A percentile compares a stretch with the other conserved stretches of the same genome.
Conservation (phyloP, 306 rosid species). For the Begonia loranthoides region DNA sequence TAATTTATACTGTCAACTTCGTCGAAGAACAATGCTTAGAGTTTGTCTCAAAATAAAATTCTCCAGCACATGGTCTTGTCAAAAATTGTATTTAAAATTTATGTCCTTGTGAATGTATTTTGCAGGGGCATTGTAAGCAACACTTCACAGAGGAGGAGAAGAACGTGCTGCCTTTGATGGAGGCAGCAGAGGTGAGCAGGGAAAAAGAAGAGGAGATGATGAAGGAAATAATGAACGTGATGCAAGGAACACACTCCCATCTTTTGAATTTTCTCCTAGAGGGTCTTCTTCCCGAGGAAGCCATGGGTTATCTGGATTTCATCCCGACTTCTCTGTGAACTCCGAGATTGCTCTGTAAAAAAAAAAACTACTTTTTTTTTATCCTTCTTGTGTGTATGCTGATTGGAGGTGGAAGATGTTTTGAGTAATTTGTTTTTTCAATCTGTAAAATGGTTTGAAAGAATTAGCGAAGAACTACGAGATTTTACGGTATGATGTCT, state of each 20-base stretch:
- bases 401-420: too few relatives aligned
- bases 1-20: too few relatives aligned
- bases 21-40: background rate
- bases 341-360: too few relatives aligned
- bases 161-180: conserved; percentile 55
- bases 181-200: conserved; percentile 63
- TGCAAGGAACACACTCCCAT: conserved; percentile 65
- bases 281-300: conserved; percentile 59
- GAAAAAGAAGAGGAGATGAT: conserved; percentile 37
- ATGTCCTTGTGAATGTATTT: background rate
- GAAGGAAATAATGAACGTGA: conserved; percentile 56
- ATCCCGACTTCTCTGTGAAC: conserved; percentile 7
- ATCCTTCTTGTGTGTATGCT: too few relatives aligned
- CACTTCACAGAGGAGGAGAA: conserved; percentile 74
- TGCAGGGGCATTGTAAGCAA: conserved; percentile 45
- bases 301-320: conserved; percentile 71
- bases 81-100: too few relatives aligned
- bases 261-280: conserved; percentile 56
- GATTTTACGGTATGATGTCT: too few relatives aligned
- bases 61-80: too few relatives aligned
- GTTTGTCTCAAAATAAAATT: too few relatives aligned
- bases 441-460: too few relatives aligned
- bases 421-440: too few relatives aligned
- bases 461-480: too few relatives aligned
- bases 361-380: too few relatives aligned